Base-by-base conservation (phyloP, 73 alveolate genomes). In the Paramecium biaurelia region DNA sequence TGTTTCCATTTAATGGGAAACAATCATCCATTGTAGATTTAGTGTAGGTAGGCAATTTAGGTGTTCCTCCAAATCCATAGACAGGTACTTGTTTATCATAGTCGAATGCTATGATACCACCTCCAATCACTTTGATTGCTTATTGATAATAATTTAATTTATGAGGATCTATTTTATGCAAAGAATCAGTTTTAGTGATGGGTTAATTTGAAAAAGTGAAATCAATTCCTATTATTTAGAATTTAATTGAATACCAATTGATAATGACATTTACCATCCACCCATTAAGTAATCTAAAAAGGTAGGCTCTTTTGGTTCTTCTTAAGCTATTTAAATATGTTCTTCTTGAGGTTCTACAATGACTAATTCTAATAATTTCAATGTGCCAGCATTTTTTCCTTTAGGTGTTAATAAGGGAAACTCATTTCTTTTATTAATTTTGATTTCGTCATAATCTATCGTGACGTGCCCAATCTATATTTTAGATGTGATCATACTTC, bases 11-110 rank as follows among this genome's bases (percentile, higher is more conserved):
- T 24, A 79, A 26, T 20, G 90, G 90, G 24, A 79, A 79, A 79
- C 90, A 79, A 23, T 79, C 90, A 79, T 79, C 90, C 90, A 79
- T 79, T 24, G 90, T 79, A 43, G 23, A 42, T 67, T 79, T 79
- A 2, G 70, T 79, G 15, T 79, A 79, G 4, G 38, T 79, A 0
- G 90, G 90, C 7, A 79, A 79, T 45, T 79, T 79, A 42, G 90
- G 90, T 24, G 70, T 79, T 45, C 90, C 90, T 24, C 90, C 90
- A 43, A 79, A 79, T 41, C 90, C 90, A 79, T 43, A 79, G 5
- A 79, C 90, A 20, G 90, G 90, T 0, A 79, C 90, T 43, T 79
- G 1, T 24, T 79, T 79, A 79, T 79, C 90, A 79, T 79, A 34
- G 43, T 79, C 90, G n/a, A 42, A 79, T 41, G 90, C 74, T 0